Evolutionary conservation across 768 basidiomycete species (phyloP), one percentile per base, ranked within the genome.

Genomic region (Kwoniella botswanensis): DNA sequence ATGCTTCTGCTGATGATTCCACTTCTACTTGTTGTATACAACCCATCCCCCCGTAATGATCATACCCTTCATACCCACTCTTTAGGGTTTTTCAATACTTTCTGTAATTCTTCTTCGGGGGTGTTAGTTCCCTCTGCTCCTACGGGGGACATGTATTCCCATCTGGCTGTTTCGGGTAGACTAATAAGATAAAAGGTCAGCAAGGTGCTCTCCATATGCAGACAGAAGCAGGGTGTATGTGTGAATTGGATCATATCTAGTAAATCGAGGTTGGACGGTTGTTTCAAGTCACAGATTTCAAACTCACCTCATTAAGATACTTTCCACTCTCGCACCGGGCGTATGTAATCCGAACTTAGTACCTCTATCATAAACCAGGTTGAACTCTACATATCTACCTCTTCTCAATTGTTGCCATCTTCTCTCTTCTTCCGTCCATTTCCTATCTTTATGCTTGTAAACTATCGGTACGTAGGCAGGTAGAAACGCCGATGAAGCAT

Each of bases 351-450:
- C 93, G 75, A 93, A 95, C 80, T 92, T 93, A 24, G 93, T 94
- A 1, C 93, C 93, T 56, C 93, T 86, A 78, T 94, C 93, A 73
- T 90, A 89, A 12, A 94, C 89, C 72, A 95, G 83, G 82, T 94
- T 94, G 85, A 94, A 99, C 83, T 99, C 96, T 63, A 96, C 96
- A 79, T 98, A 96, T 72, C 95, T 87, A 0, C 95, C 95, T 26
- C 95, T 86, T 53, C 97, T 87, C 29, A 99, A 77, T 65, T 96
- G 88, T 83, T 98, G 96, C 97, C 97, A 99, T 61, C 95, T 87
- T 59, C 94, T 88, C 77, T 86, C 80, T 54, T 82, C 89, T 26
- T 89, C 87, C 60, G 87, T 87, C 73, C 80, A 86, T 1, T 75
- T 72, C 67, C 76, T 81, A 65, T 83, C 71, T 63, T 86, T 86